Evolutionary conservation across 2,329 filamentous ascomycete genomes (phyloP).

Genomic region (Fusarium sp.): DNA sequence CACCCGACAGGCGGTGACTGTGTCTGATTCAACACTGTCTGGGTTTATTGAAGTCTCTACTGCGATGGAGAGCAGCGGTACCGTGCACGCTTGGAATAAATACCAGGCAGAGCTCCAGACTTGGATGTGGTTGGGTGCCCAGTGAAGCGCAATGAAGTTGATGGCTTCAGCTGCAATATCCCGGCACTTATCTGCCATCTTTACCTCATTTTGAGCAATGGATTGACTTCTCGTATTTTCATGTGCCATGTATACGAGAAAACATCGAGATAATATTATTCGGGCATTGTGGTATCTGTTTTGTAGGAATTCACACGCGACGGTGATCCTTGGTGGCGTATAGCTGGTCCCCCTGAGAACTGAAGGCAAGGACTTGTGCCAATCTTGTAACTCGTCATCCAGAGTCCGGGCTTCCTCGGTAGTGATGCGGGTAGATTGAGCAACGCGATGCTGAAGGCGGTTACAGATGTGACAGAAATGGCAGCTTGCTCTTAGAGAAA

Average conservation of each 20-base stretch:
- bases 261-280: slow-evolving; percentile 44
- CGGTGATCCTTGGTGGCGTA: slow-evolving; percentile 45
- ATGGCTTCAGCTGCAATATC: slow-evolving; percentile 50
- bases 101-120: slow-evolving; percentile 54
- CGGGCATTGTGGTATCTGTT: slow-evolving; percentile 52
- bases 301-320: slow-evolving; percentile 49
- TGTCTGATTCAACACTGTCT: background rate
- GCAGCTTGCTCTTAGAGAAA: slow-evolving; percentile 46
- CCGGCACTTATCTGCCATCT: slow-evolving; percentile 46
- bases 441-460: slow-evolving; percentile 51
- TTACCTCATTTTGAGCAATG: slow-evolving; percentile 24
- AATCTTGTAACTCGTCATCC: slow-evolving; percentile 48
- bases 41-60: slow-evolving; percentile 35
- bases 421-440: slow-evolving; percentile 45
- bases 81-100: slow-evolving; percentile 53
- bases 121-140: slow-evolving; percentile 52
- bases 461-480: slow-evolving; percentile 52
- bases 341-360: slow-evolving; percentile 41
- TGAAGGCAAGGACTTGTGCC: slow-evolving; percentile 46
- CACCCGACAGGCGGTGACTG: slow-evolving; percentile 1
- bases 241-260: slow-evolving; percentile 36
- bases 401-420: slow-evolving; percentile 47
- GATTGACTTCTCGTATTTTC: slow-evolving; percentile 37
- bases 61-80: slow-evolving; percentile 50
- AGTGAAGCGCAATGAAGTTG: slow-evolving; percentile 51